Base-by-base conservation (phyloP, 2,329 filamentous ascomycete genomes). In the Epichloe scottii region DNA sequence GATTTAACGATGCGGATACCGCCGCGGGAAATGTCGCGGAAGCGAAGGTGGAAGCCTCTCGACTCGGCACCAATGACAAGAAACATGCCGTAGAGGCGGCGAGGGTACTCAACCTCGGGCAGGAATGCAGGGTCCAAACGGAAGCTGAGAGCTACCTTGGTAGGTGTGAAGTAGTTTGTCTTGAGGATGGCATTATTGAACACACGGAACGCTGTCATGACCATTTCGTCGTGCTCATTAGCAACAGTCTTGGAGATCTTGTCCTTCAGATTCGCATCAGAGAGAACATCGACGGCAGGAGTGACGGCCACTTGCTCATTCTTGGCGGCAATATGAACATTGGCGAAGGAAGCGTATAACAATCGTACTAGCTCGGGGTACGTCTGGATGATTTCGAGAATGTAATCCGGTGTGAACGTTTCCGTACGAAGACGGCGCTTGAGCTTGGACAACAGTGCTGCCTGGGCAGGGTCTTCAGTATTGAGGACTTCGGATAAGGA, bases 1-100 rank as follows among this genome's bases (percentile, higher is more conserved):
- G 91, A 97, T 76, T 97, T 97, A 70, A 98, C 93, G 56, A 98
- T 98, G 58, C 93, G 89, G 61, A 98, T 98, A 68, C 93, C 93
- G 58, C 93, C 93, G 64, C 93, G 88, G 48, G 93, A 86, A 63
- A 98, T 95, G 62, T 98, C 93, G 62, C 91, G 84, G 81, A 98
- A 98, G 42, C 93, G 88, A 15, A 98, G 79, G 68, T 98, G 93
- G 76, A 98, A 98, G 37, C 93, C 93, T 57, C 93, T 84, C 63
- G 94, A 95, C 70, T 98, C 93, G 11, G 93, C 91, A 62, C 89
- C 89, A 68, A 98, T 96, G 57, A 98, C 87, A 48, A 98, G 77
- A 77, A 98, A 98, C 93, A 98, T 98, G 57, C 93, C 93, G 61
- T 93, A 98, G 8, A 98, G 76, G 6, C 84, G 88, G 67, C 91